Percentiles rank a stretch among this genome's conserved stretches.
Evolutionary conservation across 2,329 filamentous ascomycete species (phyloP).

Genomic region (Fusarium nodosum): DNA sequence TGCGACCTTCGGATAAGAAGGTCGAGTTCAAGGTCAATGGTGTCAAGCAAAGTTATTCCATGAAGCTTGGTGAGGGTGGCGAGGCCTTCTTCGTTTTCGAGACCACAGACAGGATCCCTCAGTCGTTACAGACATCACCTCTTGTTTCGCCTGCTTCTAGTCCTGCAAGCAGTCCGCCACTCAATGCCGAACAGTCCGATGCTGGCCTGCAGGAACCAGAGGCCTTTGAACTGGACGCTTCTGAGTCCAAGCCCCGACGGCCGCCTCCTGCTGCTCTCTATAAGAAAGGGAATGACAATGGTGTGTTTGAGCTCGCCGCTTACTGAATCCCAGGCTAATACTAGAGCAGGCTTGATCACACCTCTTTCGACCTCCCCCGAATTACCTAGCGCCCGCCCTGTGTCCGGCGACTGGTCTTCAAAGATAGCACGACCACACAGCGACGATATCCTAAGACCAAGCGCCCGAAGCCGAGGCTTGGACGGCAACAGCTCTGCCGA

Average conservation of each 20-base stretch:
- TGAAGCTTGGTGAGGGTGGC: conserved; percentile 97
- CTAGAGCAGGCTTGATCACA: conserved; percentile 60
- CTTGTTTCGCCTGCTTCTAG: conserved; percentile 91
- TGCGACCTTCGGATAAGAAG: conserved; percentile 98
- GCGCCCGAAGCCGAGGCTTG: conserved; percentile 57
- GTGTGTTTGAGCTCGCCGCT: conserved; percentile 41
- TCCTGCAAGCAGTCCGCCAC: conserved; percentile 86
- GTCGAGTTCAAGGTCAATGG: conserved; percentile 98
- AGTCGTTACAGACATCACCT: conserved; percentile 93
- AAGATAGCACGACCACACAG: conserved; percentile 62
- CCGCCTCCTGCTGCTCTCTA: conserved; percentile 62
- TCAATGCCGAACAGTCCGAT: conserved; percentile 57
- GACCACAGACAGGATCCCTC: conserved; percentile 91
- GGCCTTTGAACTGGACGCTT: conserved; percentile 73
- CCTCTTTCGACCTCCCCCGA: conserved; percentile 68
- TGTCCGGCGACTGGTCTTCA: conserved; percentile 66
- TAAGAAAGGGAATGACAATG: conserved; percentile 48
- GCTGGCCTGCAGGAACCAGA: conserved; percentile 75
- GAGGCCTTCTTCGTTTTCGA: conserved; percentile 99
- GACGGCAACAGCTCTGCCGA: conserved; percentile 57
- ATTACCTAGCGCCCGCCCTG: conserved; percentile 60
- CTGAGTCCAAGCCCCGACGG: conserved; percentile 54
- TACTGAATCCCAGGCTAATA: conserved; percentile 16
- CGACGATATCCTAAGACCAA: conserved; percentile 66
- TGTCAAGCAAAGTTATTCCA: conserved; percentile 90